Evolutionary conservation across 2,329 filamentous ascomycete genomes (phyloP).

Genomic region (Metarhizium humberi): DNA sequence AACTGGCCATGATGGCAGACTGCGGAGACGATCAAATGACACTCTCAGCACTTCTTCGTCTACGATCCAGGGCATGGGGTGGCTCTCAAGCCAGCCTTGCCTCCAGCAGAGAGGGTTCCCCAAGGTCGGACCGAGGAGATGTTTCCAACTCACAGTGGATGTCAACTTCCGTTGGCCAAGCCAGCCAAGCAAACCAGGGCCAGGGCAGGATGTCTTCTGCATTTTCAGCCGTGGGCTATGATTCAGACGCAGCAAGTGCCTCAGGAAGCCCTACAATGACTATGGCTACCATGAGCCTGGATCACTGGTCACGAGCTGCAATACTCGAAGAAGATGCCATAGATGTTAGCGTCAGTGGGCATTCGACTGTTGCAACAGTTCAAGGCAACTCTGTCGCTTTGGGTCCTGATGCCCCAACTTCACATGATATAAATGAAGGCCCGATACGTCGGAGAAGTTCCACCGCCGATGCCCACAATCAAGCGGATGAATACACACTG

Average conservation of each 20-base stretch:
- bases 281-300: conserved; percentile 23
- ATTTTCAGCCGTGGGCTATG: conserved; percentile 38
- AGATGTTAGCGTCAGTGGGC: background rate
- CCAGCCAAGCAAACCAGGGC: background rate
- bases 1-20: conserved; percentile 59
- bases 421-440: background rate
- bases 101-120: conserved; percentile 43
- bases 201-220: conserved; percentile 40
- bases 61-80: conserved; percentile 71
- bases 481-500: conserved; percentile 6
- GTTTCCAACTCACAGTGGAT: conserved; percentile 12
- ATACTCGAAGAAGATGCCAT: background rate
- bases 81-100: conserved; percentile 67
- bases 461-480: background rate
- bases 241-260: conserved; percentile 36
- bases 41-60: conserved; percentile 59
- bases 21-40: conserved; percentile 59
- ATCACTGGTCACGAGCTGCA: background rate
- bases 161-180: conserved; percentile 3
- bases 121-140: conserved; percentile 39
- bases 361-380: background rate
- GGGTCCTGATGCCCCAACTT: background rate
- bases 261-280: conserved; percentile 43
- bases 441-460: background rate
- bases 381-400: no score